Conservation (phyloP, 768 basidiomycete genomes). For the Termitomyces sp. region DNA sequence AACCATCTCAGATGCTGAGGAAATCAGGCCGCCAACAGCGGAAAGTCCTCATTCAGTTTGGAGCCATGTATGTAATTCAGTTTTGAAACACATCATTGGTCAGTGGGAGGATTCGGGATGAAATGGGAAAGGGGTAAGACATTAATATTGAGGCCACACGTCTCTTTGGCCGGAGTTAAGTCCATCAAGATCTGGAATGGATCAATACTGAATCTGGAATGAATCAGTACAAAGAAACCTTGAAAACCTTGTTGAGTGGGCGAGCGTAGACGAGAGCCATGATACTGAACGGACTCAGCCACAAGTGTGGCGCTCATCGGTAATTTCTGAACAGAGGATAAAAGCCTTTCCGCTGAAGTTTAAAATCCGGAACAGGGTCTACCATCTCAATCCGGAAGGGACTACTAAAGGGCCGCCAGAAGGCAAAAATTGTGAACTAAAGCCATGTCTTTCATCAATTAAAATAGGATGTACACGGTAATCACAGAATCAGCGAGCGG, state of each 20-base stretch:
- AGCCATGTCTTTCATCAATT: background rate
- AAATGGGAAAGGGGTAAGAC: background rate
- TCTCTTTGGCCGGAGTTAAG: background rate
- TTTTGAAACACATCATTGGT: background rate
- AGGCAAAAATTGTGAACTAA: background rate
- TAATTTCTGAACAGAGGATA: background rate
- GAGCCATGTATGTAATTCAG: background rate
- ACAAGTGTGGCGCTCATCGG: slow-evolving; percentile 6
- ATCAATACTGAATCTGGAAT: background rate
- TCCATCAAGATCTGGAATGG: background rate
- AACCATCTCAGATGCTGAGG: too few species aligned
- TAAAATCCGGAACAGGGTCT: background rate
- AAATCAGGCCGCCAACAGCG: background rate
- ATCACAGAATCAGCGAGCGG: background rate
- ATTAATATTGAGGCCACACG: background rate
- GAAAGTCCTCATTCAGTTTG: background rate
- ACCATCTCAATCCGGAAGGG: background rate
- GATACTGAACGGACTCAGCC: background rate
- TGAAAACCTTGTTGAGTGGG: background rate
- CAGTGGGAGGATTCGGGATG: background rate
- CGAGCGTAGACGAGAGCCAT: background rate
- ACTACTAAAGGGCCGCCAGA: background rate
- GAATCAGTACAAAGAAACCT: background rate
- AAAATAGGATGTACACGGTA: background rate
- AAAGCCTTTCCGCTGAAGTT: background rate